Base-by-base conservation (phyloP, 352 stramenopile species). In the Pythium coloratum region DNA sequence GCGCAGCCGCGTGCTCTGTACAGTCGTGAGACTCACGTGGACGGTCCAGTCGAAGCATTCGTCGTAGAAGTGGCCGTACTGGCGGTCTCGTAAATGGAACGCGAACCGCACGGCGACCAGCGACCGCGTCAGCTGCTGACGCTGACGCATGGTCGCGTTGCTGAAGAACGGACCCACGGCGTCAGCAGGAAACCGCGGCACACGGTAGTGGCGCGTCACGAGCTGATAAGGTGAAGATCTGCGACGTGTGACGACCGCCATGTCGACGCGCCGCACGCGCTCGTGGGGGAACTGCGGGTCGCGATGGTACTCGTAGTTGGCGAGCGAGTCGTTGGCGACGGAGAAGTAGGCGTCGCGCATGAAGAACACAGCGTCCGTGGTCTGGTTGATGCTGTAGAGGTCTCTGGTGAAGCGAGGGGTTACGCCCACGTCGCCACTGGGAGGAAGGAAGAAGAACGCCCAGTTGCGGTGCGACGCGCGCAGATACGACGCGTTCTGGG, bases 1-100 rank as follows among this genome's bases (percentile, higher is more conserved):
- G 26, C 74, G 72, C 36, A 91, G 69, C 47, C 82, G 78, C 55
- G 80, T 71, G 47, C 61, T 74, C 51, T 91, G 66, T 18, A 86
- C 66, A 36, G 80, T 77, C 34, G 75, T 55, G 28, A 94, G 75
- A 4, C 65, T 68, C 46, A 92, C 64, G 62, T 82, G 80, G 18
- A 96, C 72, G 36, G 77, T 69, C 88, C 88, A 96, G 60, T 91
- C 84, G 66, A 94, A 96, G 62, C 88, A 96, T 50, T 96, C 88
- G 49, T 82, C 69, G 69, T 96, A 96, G 44, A 85, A 90, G 51
- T 80, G 67, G 14, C 87, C 87, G 60, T 87, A 86, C 68, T 96
- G 86, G 10, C 70, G 77, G 46, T 96, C 88, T 33, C 82, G 80
- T 32, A 96, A 63, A 4, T 71, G 68, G 36, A 96, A 84, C 13